Evolutionary conservation across 345 rosid genomes (phyloP).

Genomic region (Raphanus sativus): DNA sequence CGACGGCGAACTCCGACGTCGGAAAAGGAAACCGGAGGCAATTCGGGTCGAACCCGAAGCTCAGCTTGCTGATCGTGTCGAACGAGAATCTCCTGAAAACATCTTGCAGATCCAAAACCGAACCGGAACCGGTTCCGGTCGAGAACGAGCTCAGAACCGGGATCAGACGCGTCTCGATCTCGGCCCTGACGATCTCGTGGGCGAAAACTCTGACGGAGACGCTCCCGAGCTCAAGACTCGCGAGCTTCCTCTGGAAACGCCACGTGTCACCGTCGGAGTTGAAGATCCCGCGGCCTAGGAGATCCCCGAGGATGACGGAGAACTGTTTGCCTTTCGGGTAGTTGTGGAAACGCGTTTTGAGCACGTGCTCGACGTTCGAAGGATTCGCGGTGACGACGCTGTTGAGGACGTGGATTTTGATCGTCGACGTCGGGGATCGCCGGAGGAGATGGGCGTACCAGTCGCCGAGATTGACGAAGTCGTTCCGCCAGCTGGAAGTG

Average conservation of each 20-base stretch:
- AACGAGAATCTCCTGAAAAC: slow-evolving; percentile 65
- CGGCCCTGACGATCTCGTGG: slow-evolving; percentile 49
- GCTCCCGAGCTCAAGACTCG: slow-evolving; percentile 57
- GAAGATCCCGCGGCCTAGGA: slow-evolving; percentile 79
- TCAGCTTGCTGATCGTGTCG: slow-evolving; percentile 57
- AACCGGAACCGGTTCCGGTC: not conserved
- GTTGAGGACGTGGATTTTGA: slow-evolving; percentile 69
- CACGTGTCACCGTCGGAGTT: slow-evolving; percentile 75
- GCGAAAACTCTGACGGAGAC: slow-evolving; percentile 51
- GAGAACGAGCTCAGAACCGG: slow-evolving; percentile 38
- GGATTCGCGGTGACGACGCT: slow-evolving; percentile 71
- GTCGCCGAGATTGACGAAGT: slow-evolving; percentile 62
- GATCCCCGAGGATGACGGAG: slow-evolving; percentile 68
- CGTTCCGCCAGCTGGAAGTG: slow-evolving; percentile 53
- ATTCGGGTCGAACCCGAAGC: slow-evolving; percentile 66
- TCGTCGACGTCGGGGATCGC: slow-evolving; percentile 55
- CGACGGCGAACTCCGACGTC: slow-evolving; percentile 48
- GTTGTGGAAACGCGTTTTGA: slow-evolving; percentile 64
- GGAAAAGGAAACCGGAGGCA: slow-evolving; percentile 55
- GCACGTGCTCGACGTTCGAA: slow-evolving; percentile 64
- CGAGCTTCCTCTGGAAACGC: slow-evolving; percentile 68
- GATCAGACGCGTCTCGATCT: slow-evolving; percentile 53
- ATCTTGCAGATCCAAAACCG: slow-evolving; percentile 50
- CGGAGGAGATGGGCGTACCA: slow-evolving; percentile 75
- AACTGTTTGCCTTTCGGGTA: slow-evolving; percentile 81